These are phyloP conservation scores for Hordeum pubiflorum DNA, from an alignment of 202 grass and related monocot genomes.

Conservation along the genomic window DNA sequence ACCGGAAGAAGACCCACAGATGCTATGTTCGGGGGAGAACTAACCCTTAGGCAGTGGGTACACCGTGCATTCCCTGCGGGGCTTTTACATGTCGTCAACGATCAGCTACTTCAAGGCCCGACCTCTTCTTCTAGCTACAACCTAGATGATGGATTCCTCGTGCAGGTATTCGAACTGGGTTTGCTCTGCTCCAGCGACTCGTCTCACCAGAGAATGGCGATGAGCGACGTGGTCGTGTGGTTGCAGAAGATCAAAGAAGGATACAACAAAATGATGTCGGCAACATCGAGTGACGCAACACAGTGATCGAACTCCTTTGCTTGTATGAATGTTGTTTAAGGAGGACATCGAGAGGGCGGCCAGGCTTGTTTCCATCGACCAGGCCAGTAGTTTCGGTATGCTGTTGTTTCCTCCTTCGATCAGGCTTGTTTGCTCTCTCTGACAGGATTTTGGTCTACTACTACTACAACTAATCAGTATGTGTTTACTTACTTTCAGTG, in stretches of 20 bases:
- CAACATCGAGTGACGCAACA: too few relatives aligned
- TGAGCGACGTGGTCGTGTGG: background rate
- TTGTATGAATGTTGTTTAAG: background rate
- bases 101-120: background rate
- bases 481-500: too few relatives aligned
- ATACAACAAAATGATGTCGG: background rate
- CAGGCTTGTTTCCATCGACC: too few relatives aligned
- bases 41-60: background rate
- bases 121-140: background rate
- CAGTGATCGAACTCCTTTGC: too few relatives aligned
- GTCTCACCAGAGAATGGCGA: background rate
- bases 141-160: background rate
- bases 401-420: background rate
- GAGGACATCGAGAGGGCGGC: background rate
- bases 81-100: background rate
- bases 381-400: background rate
- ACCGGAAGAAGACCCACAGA: too few relatives aligned
- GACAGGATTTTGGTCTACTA: background rate
- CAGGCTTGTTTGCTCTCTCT: background rate
- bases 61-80: background rate
- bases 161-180: background rate
- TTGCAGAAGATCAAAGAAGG: background rate
- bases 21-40: too few relatives aligned
- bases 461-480: background rate
- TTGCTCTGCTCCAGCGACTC: background rate